Evolutionary conservation across 2,329 filamentous ascomycete species (phyloP).

Genomic region (Alternaria novae-zelandiae): DNA sequence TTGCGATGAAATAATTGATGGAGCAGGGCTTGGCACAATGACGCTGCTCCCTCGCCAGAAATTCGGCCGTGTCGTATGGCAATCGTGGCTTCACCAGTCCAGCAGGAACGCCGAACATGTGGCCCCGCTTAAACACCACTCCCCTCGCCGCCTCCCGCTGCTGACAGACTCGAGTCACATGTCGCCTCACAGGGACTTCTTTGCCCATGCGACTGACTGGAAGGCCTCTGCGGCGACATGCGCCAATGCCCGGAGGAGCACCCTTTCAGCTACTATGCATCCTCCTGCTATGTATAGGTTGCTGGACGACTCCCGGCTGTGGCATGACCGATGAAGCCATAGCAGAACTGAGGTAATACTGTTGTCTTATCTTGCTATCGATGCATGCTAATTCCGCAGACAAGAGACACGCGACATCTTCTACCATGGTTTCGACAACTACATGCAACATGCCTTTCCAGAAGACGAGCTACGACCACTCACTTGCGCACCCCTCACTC

Average conservation of each 20-base stretch:
- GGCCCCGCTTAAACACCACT: slow-evolving; percentile 5
- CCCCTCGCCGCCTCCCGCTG: background rate
- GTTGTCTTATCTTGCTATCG: too few relatives aligned
- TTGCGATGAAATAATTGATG: slow-evolving; percentile 32
- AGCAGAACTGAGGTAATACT: slow-evolving; percentile 43
- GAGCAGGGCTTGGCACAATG: slow-evolving; percentile 18
- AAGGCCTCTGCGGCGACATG: slow-evolving; percentile 35
- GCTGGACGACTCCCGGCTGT: slow-evolving; percentile 42
- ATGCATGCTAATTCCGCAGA: slow-evolving; percentile 30
- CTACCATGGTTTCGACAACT: slow-evolving; percentile 95
- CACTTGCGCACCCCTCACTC: slow-evolving; percentile 81
- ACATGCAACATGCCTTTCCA: slow-evolving; percentile 91
- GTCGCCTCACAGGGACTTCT: slow-evolving; percentile 35
- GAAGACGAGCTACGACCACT: slow-evolving; percentile 94
- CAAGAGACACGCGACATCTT: slow-evolving; percentile 73
- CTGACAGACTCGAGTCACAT: slow-evolving; percentile 33
- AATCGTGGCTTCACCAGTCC: slow-evolving; percentile 19
- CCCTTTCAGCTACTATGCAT: slow-evolving; percentile 40
- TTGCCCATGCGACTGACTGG: slow-evolving; percentile 48
- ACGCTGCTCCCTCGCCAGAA: slow-evolving; percentile 14
- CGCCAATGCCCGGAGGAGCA: slow-evolving; percentile 29
- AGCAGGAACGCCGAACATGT: slow-evolving; percentile 6
- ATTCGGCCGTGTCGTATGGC: slow-evolving; percentile 8
- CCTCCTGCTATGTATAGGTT: slow-evolving; percentile 35
- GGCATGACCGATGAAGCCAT: slow-evolving; percentile 56